Percentiles rank a stretch among this genome's conserved stretches.
Conservation (phyloP, 2,329 filamentous ascomycete genomes). For the Paradendryphiella salina region DNA sequence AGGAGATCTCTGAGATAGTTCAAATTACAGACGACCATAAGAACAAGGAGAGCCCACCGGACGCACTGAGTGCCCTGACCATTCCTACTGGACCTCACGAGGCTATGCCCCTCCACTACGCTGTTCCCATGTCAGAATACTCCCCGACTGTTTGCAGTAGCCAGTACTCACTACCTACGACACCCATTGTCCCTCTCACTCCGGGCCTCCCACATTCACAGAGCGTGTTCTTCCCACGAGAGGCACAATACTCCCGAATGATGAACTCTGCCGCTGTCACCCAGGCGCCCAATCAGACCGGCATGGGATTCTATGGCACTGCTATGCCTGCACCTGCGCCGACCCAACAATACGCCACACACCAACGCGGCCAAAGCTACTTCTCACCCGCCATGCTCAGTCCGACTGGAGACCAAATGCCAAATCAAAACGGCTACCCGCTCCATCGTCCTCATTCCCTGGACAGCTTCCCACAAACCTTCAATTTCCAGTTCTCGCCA, state of each 20-base stretch:
- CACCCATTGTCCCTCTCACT: slow-evolving; percentile 26
- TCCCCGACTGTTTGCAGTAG: slow-evolving; percentile 27
- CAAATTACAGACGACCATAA: slow-evolving; percentile 99
- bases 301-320: slow-evolving; percentile 17
- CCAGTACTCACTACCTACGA: slow-evolving; percentile 35
- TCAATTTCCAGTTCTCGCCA: slow-evolving; percentile 24
- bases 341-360: slow-evolving; percentile 18
- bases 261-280: slow-evolving; percentile 11
- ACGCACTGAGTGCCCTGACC: slow-evolving; percentile 25
- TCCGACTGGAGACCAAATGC: slow-evolving; percentile 23
- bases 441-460: slow-evolving; percentile 34
- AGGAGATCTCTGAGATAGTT: slow-evolving; percentile 76
- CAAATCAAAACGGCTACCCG: slow-evolving; percentile 19
- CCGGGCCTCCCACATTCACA: slow-evolving; percentile 28
- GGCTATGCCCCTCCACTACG: slow-evolving; percentile 22
- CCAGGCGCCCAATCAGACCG: slow-evolving; percentile 16
- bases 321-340: slow-evolving; percentile 13
- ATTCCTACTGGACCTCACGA: slow-evolving; percentile 21
- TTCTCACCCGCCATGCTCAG: slow-evolving; percentile 29
- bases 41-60: slow-evolving; percentile 51
- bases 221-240: slow-evolving; percentile 24
- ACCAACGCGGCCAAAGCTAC: slow-evolving; percentile 29
- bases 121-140: slow-evolving; percentile 27
- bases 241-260: slow-evolving; percentile 20
- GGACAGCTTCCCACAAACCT: slow-evolving; percentile 29